Evolutionary conservation across 2,329 filamentous ascomycete species (phyloP), one percentile per base, ranked within the genome.

Genomic region (Dothideomycetes sp.): DNA sequence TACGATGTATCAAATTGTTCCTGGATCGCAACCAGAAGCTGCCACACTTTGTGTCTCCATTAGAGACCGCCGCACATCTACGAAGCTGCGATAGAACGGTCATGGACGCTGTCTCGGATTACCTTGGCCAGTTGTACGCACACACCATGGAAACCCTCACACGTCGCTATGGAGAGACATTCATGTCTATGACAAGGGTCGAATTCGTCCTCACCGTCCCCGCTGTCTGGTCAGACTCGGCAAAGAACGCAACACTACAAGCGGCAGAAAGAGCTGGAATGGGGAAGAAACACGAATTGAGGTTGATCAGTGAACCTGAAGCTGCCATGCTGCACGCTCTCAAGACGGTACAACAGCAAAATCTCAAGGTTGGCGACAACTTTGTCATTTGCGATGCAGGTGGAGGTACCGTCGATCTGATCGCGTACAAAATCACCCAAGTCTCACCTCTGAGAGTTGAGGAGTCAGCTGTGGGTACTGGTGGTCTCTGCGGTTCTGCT

Each of bases 1-100:
- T 89, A 19, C 78, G 82, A 12, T 89, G 84, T 57, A 86, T 89
- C 67, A 89, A 89, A 67, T 72, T 89, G 18, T 88, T 89, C 55
- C 76, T 89, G 25, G 84, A 89, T 59, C 76, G 82, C 18, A 80
- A 81, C 31, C 84, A 88, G 60, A 85, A 84, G 60, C 70, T 89
- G 18, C 84, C 84, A 8, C 84, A 85, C 50, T 89, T 87, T 50
- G 81, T 88, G 45, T 84, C 79, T 51, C 81, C 81, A 4, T 70
- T 85, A 19, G 84, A 89, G 58, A 45, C 38, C 11, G 82, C 82
- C 0, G 80, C 81, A 0, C 81, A 86, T 59, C 69, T 88, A 15
- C 78, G 80, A 57, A 76, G 75, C 48, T 81, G 74, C 61, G 77
- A 80, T 61, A 85, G 84, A 60, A 87, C 80, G 6, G 83, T 88